Percentiles rank a stretch among this genome's conserved stretches.
These are phyloP conservation scores for Psilocybe subaeruginosa DNA, from an alignment of 768 basidiomycete species.

Conservation along the genomic window DNA sequence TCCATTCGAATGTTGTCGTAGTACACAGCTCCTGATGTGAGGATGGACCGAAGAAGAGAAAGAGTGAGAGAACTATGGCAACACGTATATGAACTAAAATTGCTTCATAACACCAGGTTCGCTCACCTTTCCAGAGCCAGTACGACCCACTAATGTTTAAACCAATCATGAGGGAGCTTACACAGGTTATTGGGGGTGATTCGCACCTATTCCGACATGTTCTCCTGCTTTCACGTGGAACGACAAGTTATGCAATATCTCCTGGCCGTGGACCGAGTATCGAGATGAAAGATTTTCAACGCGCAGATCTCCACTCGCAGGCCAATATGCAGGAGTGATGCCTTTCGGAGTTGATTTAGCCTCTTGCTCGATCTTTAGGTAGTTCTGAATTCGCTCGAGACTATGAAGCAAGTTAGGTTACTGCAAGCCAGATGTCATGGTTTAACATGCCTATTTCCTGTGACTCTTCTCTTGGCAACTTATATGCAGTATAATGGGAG, in stretches of 20 bases:
- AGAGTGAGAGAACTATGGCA: constrained; percentile 54
- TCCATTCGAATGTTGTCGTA: constrained; percentile 55
- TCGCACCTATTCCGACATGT: constrained; percentile 43
- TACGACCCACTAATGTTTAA: constrained; percentile 38
- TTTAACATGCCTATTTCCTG: not conserved
- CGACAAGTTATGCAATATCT: constrained; percentile 47
- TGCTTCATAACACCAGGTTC: not conserved
- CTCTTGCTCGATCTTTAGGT: constrained; percentile 62
- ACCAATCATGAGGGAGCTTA: not conserved
- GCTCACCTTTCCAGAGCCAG: constrained; percentile 46
- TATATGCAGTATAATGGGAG: not conserved
- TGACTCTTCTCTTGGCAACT: not conserved
- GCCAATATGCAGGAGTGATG: constrained; percentile 68
- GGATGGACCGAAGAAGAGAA: constrained; percentile 42
- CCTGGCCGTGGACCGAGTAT: constrained; percentile 49
- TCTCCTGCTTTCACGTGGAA: constrained; percentile 59
- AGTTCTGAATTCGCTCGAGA: constrained; percentile 72
- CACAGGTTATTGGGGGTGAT: not conserved
- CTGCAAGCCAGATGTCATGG: too few relatives aligned
- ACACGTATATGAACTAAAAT: too few relatives aligned
- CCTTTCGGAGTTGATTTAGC: constrained; percentile 38
- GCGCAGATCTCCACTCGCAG: constrained; percentile 54
- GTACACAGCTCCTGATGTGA: constrained; percentile 53
- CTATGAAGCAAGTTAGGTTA: constrained; percentile 19
- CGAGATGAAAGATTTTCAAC: constrained; percentile 58